Evolutionary conservation across 1,284 basidiomycete species (phyloP).

Genomic region (Dichomitus squalens): DNA sequence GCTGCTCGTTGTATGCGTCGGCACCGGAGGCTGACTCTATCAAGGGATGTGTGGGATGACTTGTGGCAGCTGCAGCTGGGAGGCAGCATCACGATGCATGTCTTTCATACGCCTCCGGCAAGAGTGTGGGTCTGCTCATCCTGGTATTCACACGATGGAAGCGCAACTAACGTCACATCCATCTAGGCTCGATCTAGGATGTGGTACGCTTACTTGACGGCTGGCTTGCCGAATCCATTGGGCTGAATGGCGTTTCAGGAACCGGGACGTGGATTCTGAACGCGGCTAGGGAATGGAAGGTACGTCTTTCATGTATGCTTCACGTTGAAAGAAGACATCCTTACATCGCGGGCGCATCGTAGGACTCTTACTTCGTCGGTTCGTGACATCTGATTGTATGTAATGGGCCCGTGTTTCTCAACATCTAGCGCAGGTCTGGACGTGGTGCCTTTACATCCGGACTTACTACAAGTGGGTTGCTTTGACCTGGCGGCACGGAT

Average conservation of each 20-base stretch:
- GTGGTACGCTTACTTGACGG: constrained; percentile 47
- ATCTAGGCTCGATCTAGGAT: constrained; percentile 64
- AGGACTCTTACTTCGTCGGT: constrained; percentile 64
- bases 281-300: constrained; percentile 63
- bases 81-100: constrained; percentile 62
- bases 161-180: constrained; percentile 10
- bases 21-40: constrained; percentile 11
- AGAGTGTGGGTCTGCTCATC: constrained; percentile 54
- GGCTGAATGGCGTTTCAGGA: constrained; percentile 37
- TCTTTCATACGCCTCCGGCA: constrained; percentile 55
- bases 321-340: not conserved
- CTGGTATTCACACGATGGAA: constrained; percentile 7
- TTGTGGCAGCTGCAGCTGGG: constrained; percentile 53
- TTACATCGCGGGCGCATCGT: not conserved
- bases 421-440: constrained; percentile 54
- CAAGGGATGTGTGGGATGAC: constrained; percentile 71
- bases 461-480: constrained; percentile 55
- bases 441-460: constrained; percentile 67
- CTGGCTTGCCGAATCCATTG: not conserved
- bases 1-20: not conserved
- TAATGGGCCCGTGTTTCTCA: not conserved
- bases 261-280: constrained; percentile 70
- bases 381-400: constrained; percentile 21
- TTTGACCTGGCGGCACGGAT: constrained; percentile 59
- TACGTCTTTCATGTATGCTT: constrained; percentile 31